A percentile compares a stretch with the other conserved stretches of the same genome.
These are phyloP conservation scores for Cephaloascus albidus DNA, from an alignment of 805 yeast genomes.

Conservation along the genomic window DNA sequence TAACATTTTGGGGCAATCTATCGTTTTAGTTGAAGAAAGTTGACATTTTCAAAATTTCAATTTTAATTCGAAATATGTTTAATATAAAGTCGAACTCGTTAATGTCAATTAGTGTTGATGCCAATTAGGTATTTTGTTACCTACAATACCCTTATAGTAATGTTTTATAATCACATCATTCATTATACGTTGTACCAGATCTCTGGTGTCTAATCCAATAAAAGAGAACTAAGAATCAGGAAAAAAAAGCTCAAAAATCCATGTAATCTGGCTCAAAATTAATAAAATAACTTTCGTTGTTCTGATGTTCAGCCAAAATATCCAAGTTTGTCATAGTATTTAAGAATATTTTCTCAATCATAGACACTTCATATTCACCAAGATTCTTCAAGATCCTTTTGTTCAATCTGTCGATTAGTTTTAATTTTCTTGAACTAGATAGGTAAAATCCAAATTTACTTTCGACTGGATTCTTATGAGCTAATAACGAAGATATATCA, in stretches of 20 bases:
- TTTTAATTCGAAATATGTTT: background rate
- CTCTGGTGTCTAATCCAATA: too few relatives aligned
- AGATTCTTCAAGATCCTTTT: conserved; percentile 29
- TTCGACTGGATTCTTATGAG: conserved; percentile 37
- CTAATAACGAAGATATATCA: conserved; percentile 40
- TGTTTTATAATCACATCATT: too few relatives aligned
- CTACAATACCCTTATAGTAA: too few relatives aligned
- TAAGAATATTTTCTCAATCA: conserved; percentile 31
- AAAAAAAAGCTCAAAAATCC: conserved; percentile 9
- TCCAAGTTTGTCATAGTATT: conserved; percentile 27
- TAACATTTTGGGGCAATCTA: background rate
- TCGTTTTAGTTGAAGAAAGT: background rate
- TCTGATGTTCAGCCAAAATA: conserved; percentile 17
- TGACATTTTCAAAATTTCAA: background rate
- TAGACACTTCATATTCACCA: conserved; percentile 33
- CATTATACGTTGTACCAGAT: too few relatives aligned
- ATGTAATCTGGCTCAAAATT: conserved; percentile 38
- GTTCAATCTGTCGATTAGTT: conserved; percentile 31
- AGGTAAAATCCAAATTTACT: conserved; percentile 26
- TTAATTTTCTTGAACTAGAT: conserved; percentile 21
- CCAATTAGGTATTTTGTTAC: background rate
- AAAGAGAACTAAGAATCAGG: background rate
- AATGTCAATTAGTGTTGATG: background rate
- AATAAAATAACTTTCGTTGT: conserved; percentile 23
- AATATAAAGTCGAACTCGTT: background rate